Evolutionary conservation across 2,329 filamentous ascomycete genomes (phyloP).

Genomic region (Chaetomium globosum): DNA sequence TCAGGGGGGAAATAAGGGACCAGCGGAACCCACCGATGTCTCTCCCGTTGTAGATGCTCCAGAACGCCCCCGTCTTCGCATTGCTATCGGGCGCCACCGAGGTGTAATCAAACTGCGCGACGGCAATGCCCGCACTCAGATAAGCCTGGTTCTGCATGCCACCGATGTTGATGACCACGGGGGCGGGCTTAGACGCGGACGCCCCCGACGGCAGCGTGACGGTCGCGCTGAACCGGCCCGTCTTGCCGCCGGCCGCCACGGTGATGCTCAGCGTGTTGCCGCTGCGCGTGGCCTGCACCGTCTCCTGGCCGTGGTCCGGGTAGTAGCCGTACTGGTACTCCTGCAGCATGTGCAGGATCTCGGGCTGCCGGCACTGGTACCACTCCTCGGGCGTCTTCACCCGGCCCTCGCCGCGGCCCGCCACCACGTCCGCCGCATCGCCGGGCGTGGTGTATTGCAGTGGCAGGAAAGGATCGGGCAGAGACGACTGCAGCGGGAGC

Average conservation of each 20-base stretch:
- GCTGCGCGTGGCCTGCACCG: conserved; percentile 50
- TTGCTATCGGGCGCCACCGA: conserved; percentile 54
- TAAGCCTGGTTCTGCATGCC: conserved; percentile 54
- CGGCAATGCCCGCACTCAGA: conserved; percentile 51
- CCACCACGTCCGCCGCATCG: conserved; percentile 45
- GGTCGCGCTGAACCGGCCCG: conserved; percentile 49
- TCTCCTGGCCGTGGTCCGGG: conserved; percentile 52
- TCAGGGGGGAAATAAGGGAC: no score
- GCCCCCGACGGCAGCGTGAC: conserved; percentile 47
- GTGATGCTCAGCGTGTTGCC: conserved; percentile 49
- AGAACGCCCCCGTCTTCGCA: conserved; percentile 53
- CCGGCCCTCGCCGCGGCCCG: conserved; percentile 47
- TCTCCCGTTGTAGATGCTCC: conserved; percentile 52
- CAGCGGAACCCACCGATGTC: conserved; percentile 48
- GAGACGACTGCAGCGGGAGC: conserved; percentile 43
- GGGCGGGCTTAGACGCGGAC: conserved; percentile 42
- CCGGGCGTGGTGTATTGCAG: conserved; percentile 45
- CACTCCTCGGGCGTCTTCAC: conserved; percentile 52
- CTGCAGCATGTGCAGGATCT: conserved; percentile 53
- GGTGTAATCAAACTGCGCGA: conserved; percentile 54
- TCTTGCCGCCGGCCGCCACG: conserved; percentile 49
- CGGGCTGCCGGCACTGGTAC: conserved; percentile 53
- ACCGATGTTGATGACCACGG: conserved; percentile 55
- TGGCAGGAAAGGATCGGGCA: conserved; percentile 51
- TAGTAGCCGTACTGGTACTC: conserved; percentile 57